A percentile compares a stretch with the other conserved stretches of the same genome.
Evolutionary conservation across 2,329 filamentous ascomycete genomes (phyloP).

Genomic region (Dactylellina haptotyla): DNA sequence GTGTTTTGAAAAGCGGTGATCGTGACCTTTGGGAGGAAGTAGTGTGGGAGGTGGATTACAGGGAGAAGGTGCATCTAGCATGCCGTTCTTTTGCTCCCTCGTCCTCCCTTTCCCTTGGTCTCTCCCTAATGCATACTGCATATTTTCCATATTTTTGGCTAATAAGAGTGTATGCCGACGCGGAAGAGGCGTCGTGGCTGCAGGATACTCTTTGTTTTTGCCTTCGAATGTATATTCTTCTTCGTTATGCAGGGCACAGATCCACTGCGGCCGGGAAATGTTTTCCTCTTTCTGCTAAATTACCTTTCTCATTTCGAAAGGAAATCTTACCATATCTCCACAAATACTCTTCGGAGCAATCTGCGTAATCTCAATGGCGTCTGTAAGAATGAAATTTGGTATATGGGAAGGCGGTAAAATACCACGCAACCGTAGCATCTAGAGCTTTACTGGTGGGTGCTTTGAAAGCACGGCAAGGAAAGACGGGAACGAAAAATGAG

Average conservation of each 20-base stretch:
- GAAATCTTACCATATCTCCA: too few species aligned
- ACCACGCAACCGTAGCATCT: not conserved
- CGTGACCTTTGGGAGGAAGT: slow-evolving; percentile 8
- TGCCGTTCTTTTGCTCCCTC: not conserved
- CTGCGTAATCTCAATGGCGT: too few species aligned
- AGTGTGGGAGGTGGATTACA: not conserved
- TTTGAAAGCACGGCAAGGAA: not conserved
- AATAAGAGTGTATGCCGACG: slow-evolving; percentile 8
- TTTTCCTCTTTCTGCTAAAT: not conserved
- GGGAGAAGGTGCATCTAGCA: not conserved
- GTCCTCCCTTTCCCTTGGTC: not conserved
- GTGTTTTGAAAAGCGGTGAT: slow-evolving; percentile 1
- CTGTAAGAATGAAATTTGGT: too few species aligned
- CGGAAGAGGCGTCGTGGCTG: slow-evolving; percentile 37
- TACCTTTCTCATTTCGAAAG: not conserved
- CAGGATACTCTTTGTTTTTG: not conserved
- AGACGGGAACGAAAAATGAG: not conserved
- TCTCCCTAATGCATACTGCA: slow-evolving; percentile 16
- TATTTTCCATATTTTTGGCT: not conserved
- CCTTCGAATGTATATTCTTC: not conserved
- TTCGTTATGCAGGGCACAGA: slow-evolving; percentile 7
- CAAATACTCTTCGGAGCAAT: too few species aligned
- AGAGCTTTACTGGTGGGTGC: not conserved
- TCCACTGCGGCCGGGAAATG: not conserved
- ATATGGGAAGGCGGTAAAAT: too few species aligned